A percentile compares a stretch with the other conserved stretches of the same genome.
phyloP scores from a whole-genome alignment of 768 basidiomycete genomes.

The Daedaleopsis nitida region DNA sequence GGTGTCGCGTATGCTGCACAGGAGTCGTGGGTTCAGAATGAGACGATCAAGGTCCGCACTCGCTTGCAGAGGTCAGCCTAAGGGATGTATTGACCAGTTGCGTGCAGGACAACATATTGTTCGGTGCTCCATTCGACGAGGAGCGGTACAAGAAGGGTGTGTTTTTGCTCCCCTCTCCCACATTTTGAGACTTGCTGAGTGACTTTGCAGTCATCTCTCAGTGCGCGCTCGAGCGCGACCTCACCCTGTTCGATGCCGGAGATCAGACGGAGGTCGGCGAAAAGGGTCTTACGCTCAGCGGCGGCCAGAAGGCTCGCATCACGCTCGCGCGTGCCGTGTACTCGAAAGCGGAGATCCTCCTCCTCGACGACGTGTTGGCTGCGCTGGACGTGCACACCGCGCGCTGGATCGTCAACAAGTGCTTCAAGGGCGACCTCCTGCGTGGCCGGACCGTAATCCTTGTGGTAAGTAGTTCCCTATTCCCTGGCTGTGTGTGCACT shows the following conservation, averaged over 20 bases:
- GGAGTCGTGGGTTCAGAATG: conserved; percentile 85
- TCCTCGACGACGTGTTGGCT: conserved; percentile 71
- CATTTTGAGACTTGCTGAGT: not conserved
- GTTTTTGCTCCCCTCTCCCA: not conserved
- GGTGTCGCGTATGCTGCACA: conserved; percentile 84
- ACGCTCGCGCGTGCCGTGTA: conserved; percentile 65
- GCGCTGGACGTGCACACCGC: conserved; percentile 54
- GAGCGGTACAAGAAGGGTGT: conserved; percentile 45
- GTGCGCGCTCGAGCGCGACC: conserved; percentile 36
- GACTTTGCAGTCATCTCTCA: conserved; percentile 35
- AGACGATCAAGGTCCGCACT: conserved; percentile 59
- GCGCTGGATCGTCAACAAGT: conserved; percentile 50
- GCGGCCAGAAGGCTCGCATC: conserved; percentile 57
- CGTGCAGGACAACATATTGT: conserved; percentile 50
- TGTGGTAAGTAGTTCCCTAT: conserved; percentile 37
- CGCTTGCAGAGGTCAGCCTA: not conserved
- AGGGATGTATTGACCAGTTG: not conserved
- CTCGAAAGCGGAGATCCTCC: conserved; percentile 56
- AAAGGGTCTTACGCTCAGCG: conserved; percentile 44
- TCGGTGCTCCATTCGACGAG: conserved; percentile 48
- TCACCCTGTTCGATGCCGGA: conserved; percentile 37
- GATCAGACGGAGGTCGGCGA: conserved; percentile 44
- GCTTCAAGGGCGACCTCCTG: conserved; percentile 48
- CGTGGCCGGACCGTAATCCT: conserved; percentile 50
- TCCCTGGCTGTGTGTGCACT: not conserved